These are phyloP conservation scores for Flagelloscypha sp. DNA, from an alignment of 768 basidiomycete species.

Conservation along the genomic window DNA sequence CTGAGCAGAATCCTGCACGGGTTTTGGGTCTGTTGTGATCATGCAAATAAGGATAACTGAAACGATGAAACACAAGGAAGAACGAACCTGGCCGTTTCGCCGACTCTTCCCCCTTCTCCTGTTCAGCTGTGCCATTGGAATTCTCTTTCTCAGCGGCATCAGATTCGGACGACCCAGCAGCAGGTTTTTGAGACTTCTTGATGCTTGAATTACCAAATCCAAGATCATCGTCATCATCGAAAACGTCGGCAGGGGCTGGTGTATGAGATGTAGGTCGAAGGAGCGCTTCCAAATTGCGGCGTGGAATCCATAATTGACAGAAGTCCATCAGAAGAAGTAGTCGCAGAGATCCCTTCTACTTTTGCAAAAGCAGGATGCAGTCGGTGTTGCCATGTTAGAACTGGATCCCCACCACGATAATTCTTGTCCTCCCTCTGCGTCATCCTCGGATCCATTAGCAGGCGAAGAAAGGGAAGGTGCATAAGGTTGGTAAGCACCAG, in stretches of 20 bases:
- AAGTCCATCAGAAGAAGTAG: conserved; percentile 51
- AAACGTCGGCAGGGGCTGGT: conserved; percentile 7
- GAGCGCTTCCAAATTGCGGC: conserved; percentile 30
- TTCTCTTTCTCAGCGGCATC: conserved; percentile 19
- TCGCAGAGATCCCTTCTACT: conserved; percentile 34
- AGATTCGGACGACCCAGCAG: no score
- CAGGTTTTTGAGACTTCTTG: no score
- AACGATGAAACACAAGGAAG: conserved; percentile 7
- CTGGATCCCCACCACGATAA: conserved; percentile 61
- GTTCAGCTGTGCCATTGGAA: conserved; percentile 12
- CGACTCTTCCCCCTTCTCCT: conserved; percentile 7
- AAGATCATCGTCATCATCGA: conserved; percentile 70
- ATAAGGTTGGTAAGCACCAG: conserved; percentile 33
- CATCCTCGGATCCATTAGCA: conserved; percentile 15
- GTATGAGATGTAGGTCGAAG: conserved; percentile 12
- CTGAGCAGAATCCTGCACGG: conserved; percentile 2
- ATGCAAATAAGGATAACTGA: background rate
- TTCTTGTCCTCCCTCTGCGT: conserved; percentile 30
- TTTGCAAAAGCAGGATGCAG: conserved; percentile 57
- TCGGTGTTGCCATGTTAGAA: conserved; percentile 51
- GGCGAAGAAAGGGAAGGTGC: conserved; percentile 16
- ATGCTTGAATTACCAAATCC: conserved; percentile 75
- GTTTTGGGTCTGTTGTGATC: conserved; percentile 2
- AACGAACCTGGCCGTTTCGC: conserved; percentile 11
- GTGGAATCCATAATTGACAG: conserved; percentile 75